These are phyloP conservation scores for Mallotus nudiflorus DNA, from an alignment of 345 rosid species.

Conservation along the genomic window DNA sequence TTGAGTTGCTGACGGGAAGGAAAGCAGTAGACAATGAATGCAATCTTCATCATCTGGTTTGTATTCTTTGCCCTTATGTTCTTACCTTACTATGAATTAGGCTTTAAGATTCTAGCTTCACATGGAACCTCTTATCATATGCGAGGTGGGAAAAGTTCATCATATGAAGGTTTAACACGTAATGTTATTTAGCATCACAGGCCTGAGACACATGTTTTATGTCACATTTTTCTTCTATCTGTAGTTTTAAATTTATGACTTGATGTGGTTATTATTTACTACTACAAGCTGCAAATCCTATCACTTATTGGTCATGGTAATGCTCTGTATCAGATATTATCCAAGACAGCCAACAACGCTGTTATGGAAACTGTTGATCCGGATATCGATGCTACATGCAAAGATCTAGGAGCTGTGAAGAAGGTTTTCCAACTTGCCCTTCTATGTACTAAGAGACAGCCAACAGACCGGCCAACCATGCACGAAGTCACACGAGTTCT, in stretches of 20 bases:
- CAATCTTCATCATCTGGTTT: conserved; percentile 90
- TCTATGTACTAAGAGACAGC: conserved; percentile 76
- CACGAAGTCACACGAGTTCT: conserved; percentile 85
- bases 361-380: conserved; percentile 90
- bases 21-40: conserved; percentile 90
- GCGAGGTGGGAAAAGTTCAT: too few species aligned
- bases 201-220: not conserved
- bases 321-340: conserved; percentile 51
- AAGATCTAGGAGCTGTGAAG: conserved; percentile 78
- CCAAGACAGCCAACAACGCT: conserved; percentile 77
- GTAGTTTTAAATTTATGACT: not conserved
- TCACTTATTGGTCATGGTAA: not conserved
- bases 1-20: conserved; percentile 85
- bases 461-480: conserved; percentile 84
- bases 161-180: too few species aligned
- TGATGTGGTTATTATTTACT: not conserved
- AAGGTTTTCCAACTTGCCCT: conserved; percentile 91
- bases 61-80: conserved; percentile 20
- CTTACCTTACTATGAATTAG: too few species aligned
- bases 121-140: too few species aligned
- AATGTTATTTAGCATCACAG: too few species aligned
- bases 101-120: too few species aligned
- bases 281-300: too few species aligned
- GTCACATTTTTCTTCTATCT: not conserved
- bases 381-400: conserved; percentile 68